Base-by-base conservation (phyloP, 202 grass and related monocot species). In the Carex arenaria region DNA sequence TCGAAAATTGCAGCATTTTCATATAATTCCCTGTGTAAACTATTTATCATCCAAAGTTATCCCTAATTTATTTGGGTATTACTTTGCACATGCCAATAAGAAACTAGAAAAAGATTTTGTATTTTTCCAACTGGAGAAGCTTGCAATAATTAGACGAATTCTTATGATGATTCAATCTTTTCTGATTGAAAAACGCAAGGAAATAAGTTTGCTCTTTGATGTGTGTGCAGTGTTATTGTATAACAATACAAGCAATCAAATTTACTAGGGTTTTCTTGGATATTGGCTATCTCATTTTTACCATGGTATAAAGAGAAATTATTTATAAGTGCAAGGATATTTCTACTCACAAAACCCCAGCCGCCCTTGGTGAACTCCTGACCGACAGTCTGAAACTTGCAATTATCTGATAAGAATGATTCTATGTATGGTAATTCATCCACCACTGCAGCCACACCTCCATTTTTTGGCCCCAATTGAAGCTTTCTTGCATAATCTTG, bases 301-400 rank as follows among this genome's bases (percentile, higher is more conserved):
- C 31, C 15, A 82, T 15, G 45, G n/a, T 73, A 72, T 2, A 68
- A 15, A 69, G 47, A 69, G 19, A 59, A 17, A 63, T 53, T 13
- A 67, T 61, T 72, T 14, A 57, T n/a, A 78, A 40, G 73, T 32
- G 8, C 23, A 64, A 65, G 56, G 38, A 83, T 28, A 36, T 70
- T 80, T 59, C 22, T 57, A 98, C 95, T 93, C 86, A 98, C 95
- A 85, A 98, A 98, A 72, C 93, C 95, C 95, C 91, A 98, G 78
- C 95, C 95, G 20, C 89, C 86, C 91, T 98, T 98, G 32, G 93
- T 98, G 83, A 98, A 98, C 87, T 93, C 93, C 83, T 89, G 87
- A 78, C 95, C 95, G 18, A 92, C 92, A 4, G 81, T 95, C 84
- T 89, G 91, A 79, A 89, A 98, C 79, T 95, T 95, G 72, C 95